phyloP scores from a whole-genome alignment of 495 filamentous ascomycete species.

The Neurospora discreta region DNA sequence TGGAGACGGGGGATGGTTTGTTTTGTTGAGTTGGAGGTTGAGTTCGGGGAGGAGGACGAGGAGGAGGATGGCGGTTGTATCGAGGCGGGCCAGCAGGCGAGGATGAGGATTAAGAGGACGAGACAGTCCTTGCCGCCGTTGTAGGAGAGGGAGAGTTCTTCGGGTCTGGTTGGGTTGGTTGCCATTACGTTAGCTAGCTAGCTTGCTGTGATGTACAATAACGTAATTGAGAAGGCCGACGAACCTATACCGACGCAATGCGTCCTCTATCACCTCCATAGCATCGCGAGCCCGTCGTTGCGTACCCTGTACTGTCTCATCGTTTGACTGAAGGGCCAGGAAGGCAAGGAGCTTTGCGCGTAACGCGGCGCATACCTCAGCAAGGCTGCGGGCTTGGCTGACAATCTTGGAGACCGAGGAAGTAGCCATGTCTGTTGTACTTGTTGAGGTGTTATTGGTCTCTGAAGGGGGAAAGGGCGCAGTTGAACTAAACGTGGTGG shows the following conservation, averaged over 20 bases:
- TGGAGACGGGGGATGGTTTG: slow-evolving; percentile 36
- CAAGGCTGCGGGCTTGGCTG: slow-evolving; percentile 6
- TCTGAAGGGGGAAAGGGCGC: background rate
- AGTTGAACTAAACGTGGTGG: background rate
- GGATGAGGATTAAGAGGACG: slow-evolving; percentile 79
- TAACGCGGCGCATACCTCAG: slow-evolving; percentile 31
- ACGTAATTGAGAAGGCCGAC: slow-evolving; percentile 6
- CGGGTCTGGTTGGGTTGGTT: slow-evolving; percentile 36
- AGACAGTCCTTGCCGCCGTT: slow-evolving; percentile 99
- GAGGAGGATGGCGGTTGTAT: background rate
- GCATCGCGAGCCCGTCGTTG: slow-evolving; percentile 64
- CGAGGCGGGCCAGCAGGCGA: slow-evolving; percentile 50
- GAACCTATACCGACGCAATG: slow-evolving; percentile 59
- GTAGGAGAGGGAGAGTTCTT: slow-evolving; percentile 81
- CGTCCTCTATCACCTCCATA: slow-evolving; percentile 59
- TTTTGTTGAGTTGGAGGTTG: background rate
- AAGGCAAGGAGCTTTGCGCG: slow-evolving; percentile 57
- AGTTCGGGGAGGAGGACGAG: background rate
- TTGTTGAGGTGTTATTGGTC: background rate
- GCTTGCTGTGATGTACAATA: background rate
- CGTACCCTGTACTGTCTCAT: slow-evolving; percentile 47
- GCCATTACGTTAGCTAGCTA: background rate
- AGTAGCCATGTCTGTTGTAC: background rate
- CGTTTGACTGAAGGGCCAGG: slow-evolving; percentile 44
- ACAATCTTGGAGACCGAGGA: background rate